Base-by-base conservation (phyloP, 2,329 filamentous ascomycete species). In the Pyrenochaeta sp. region DNA sequence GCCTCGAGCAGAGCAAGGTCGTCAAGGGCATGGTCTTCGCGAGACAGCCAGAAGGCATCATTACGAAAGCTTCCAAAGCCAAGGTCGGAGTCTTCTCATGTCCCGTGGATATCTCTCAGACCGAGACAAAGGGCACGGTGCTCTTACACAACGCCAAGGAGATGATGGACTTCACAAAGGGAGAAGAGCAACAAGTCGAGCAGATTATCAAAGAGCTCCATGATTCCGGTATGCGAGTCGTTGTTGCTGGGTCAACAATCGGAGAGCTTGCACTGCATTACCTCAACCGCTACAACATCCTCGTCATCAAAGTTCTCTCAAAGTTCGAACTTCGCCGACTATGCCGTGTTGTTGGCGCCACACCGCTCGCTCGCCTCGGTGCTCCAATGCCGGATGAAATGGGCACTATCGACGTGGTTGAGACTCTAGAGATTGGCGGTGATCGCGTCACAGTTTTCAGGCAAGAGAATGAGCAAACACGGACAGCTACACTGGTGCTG, bases 371-470 rank as follows among this genome's bases (percentile, higher is more conserved):
- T 39, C 88, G 94, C 63, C 81, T 99, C 34, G 94, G 94, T 55
- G 94, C 95, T 11, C 94, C 94, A 30, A 99, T 99, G 94, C 94
- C 95, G n/a, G 94, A 99, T 61, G 94, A 99, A 81, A 97, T 96
- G 92, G 94, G 94, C 55, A 88, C 77, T 62, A 85, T 99, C 53
- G 94, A 99, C 70, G 74, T 99, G 44, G 94, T 99, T 21, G 94
- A 99, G 81, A 97, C 95, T 1, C 82, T 95, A 30, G 94, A 99
- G 76, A 97, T 99, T 70, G 94, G 94, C 55, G 94, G 94, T 61
- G 94, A 99, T 78, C 88, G 94, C 51, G 95, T 99, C 46, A 99
- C 94, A 28, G 93, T 99, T 46, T 99, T 99, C 84, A 83, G 95
- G 65, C 94, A 99, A 80, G 94, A 99, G 73, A 86, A 90, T 67